Percentiles rank a stretch among this genome's conserved stretches.
phyloP scores from a whole-genome alignment of 2,329 filamentous ascomycete species.

The Daldinia sp. region DNA sequence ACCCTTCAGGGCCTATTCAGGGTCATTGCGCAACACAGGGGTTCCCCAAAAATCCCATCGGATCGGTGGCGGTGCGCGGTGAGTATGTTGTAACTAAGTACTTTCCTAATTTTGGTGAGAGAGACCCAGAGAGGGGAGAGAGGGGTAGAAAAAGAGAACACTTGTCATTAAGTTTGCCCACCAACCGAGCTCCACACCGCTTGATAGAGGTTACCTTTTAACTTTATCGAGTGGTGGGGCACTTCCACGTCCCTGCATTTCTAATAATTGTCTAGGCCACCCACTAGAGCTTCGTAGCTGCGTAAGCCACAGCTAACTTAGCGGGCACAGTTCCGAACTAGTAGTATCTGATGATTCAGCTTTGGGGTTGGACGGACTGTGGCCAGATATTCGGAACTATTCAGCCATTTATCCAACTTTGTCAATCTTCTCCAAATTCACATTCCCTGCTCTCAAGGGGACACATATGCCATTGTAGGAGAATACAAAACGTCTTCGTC shows the following conservation, averaged over 20 bases:
- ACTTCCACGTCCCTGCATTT: constrained; percentile 28
- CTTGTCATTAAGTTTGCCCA: constrained; percentile 43
- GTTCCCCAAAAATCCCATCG: constrained; percentile 33
- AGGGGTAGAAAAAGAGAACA: constrained; percentile 46
- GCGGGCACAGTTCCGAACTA: not conserved
- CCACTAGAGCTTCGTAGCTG: constrained; percentile 13
- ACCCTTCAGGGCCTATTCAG: too few relatives aligned
- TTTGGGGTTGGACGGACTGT: constrained; percentile 36
- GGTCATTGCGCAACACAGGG: constrained; percentile 19
- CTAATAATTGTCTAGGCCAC: constrained; percentile 17
- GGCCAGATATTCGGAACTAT: constrained; percentile 48
- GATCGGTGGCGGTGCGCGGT: constrained; percentile 29
- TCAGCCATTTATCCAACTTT: constrained; percentile 39
- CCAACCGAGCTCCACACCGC: constrained; percentile 20
- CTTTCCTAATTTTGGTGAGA: constrained; percentile 11
- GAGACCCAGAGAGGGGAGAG: constrained; percentile 2
- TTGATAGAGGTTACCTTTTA: constrained; percentile 8
- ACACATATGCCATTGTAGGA: constrained; percentile 42
- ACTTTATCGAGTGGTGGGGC: constrained; percentile 19
- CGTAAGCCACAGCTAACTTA: constrained; percentile 33
- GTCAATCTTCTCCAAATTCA: constrained; percentile 45
- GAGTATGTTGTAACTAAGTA: not conserved
- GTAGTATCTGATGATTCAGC: constrained; percentile 39
- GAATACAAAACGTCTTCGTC: constrained; percentile 39
- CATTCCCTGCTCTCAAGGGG: constrained; percentile 32